These are phyloP conservation scores for Corymbia citriodora DNA, from an alignment of 441 rosid species.

Conservation along the genomic window DNA sequence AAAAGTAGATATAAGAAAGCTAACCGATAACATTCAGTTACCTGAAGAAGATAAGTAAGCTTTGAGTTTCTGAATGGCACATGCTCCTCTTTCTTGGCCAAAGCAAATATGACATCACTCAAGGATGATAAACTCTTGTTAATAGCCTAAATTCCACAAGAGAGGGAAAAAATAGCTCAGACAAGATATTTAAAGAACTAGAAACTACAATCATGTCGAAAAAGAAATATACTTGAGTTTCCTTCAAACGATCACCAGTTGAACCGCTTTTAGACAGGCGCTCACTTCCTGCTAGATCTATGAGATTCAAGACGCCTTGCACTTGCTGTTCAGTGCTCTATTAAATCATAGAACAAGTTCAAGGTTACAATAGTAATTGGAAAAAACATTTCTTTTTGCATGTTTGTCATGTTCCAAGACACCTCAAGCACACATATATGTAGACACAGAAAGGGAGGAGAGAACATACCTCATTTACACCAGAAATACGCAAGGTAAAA, in stretches of 20 bases:
- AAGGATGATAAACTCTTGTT: slow-evolving; percentile 16
- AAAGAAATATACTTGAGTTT: slow-evolving; percentile 14
- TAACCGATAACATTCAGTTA: neutral
- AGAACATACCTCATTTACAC: slow-evolving; percentile 13
- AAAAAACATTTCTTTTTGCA: neutral
- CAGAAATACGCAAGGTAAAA: slow-evolving; percentile 18
- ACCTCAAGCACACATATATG: neutral
- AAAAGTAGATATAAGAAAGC: neutral
- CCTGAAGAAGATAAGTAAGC: slow-evolving; percentile 18
- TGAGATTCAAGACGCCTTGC: slow-evolving; percentile 20
- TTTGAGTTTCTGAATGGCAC: slow-evolving; percentile 16
- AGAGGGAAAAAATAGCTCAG: neutral
- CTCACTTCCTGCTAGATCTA: slow-evolving; percentile 23
- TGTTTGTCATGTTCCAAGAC: neutral
- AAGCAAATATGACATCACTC: slow-evolving; percentile 17
- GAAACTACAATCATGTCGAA: neutral
- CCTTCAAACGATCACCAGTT: slow-evolving; percentile 20
- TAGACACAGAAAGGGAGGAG: neutral
- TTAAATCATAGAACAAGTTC: neutral
- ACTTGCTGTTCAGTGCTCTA: slow-evolving; percentile 18
- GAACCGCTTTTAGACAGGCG: slow-evolving; percentile 20
- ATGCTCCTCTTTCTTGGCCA: slow-evolving; percentile 23
- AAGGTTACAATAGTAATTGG: neutral
- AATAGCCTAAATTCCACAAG: slow-evolving; percentile 8
- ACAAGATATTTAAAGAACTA: neutral